Base-by-base conservation (phyloP, 164 flowering plant genomes). In the Dillenia turbinata region DNA sequence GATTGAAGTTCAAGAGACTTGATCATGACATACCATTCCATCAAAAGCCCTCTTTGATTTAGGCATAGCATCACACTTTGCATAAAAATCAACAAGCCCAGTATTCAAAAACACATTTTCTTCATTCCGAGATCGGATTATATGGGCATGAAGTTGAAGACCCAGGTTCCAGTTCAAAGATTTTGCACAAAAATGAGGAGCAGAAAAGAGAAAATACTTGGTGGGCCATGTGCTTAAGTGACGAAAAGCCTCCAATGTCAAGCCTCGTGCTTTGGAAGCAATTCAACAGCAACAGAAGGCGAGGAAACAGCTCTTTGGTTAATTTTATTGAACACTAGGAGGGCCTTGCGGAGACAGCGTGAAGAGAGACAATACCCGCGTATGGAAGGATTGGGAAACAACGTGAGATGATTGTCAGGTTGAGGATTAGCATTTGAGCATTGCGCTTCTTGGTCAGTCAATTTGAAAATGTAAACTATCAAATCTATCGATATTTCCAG, bases 1-100 rank as follows among this genome's bases (percentile, higher is more conserved):
- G 12, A 79, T 68, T 0, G 85, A 76, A 46, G 78, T 81, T 82
- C 85, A 79, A 1, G 78, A 67, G 0, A 83, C 88, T 13, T 68
- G 69, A 63, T 84, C 84, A 58, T 73, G 79, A 16, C 63, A 68
- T 53, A 26, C 47, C 73, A 79, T 76, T 13, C 64, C n/a, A 24
- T 64, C 69, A 63, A 81, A 79, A 6, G 81, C 75, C 60, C 51
- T 65, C 53, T 58, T 66, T 11, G 88, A 83, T 57, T 74, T 73
- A 12, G 17, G 52, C 47, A 78, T 26, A 1, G 59, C 69, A 24
- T 56, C 74, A 60, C 75, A 71, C 59, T 79, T 76, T 0, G 76
- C 69, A 61, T 83, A 83, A 10, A 79, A 60, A 74, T 74, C 73
- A 59, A 81, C 73, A 60, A 81, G 78, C 9, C 78, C 77, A 45